A percentile compares a stretch with the other conserved stretches of the same genome.
These are phyloP conservation scores for Beauveria australis DNA, from an alignment of 2,329 filamentous ascomycete species.

Conservation along the genomic window DNA sequence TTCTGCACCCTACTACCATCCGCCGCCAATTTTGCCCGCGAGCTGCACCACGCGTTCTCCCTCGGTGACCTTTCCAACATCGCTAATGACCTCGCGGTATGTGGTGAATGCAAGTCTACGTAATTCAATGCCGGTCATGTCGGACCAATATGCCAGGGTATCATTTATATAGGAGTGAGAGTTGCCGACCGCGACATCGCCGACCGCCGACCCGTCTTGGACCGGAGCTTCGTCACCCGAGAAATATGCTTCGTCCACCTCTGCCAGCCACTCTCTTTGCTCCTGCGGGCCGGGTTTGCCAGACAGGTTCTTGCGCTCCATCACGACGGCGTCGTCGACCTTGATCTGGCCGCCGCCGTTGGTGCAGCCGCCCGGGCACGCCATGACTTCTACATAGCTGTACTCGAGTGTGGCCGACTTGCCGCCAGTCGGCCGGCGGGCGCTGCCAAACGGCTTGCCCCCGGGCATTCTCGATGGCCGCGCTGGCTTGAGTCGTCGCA, in stretches of 20 bases:
- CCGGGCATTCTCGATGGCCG: conserved; percentile 73
- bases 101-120: conserved; percentile 74
- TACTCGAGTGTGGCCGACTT: conserved; percentile 54
- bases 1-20: conserved; percentile 55
- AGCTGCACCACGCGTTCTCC: conserved; percentile 80
- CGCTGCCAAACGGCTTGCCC: conserved; percentile 51
- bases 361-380: conserved; percentile 95
- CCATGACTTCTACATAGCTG: conserved; percentile 98
- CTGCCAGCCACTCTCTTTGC: conserved; percentile 77
- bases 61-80: conserved; percentile 75
- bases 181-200: conserved; percentile 53
- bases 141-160: conserved; percentile 68
- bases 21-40: conserved; percentile 83
- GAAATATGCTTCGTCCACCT: conserved; percentile 85
- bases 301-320: conserved; percentile 37
- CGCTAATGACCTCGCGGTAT: conserved; percentile 87
- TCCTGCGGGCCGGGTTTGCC: conserved; percentile 62
- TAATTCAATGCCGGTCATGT: conserved; percentile 59
- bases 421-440: conserved; percentile 35
- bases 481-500: conserved; percentile 80
- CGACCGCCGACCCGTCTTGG: conserved; percentile 19
- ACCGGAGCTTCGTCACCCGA: conserved; percentile 55
- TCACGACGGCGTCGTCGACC: conserved; percentile 64
- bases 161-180: conserved; percentile 57
- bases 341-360: conserved; percentile 97